phyloP scores from a whole-genome alignment of 2,329 filamentous ascomycete species.

The Aureobasidium sp. region DNA sequence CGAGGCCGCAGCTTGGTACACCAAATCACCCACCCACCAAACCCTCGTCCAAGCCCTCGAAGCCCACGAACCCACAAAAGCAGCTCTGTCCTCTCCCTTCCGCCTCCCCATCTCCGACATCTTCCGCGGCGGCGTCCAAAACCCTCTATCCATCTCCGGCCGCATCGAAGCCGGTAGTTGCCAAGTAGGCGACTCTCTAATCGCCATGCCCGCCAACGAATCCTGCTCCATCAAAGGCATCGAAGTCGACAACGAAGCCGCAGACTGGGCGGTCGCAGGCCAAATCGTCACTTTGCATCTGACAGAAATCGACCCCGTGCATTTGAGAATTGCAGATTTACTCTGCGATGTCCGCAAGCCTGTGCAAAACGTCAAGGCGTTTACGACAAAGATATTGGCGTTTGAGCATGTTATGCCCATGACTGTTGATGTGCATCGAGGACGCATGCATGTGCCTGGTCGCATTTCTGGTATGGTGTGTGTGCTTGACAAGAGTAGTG shows the following conservation, averaged over 20 bases:
- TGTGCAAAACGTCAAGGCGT: constrained; percentile 63
- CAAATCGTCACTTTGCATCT: constrained; percentile 84
- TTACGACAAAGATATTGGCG: constrained; percentile 77
- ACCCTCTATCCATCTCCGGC: constrained; percentile 77
- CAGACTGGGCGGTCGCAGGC: constrained; percentile 87
- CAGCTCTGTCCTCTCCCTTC: constrained; percentile 66
- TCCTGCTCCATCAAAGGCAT: constrained; percentile 75
- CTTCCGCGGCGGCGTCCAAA: constrained; percentile 70
- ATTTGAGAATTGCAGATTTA: constrained; percentile 74
- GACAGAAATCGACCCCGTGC: constrained; percentile 68
- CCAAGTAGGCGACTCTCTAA: constrained; percentile 73
- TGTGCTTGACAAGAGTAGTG: constrained; percentile 70
- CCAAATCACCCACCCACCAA: constrained; percentile 41
- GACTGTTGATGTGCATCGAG: constrained; percentile 81
- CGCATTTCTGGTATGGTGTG: constrained; percentile 66
- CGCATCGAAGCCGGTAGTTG: constrained; percentile 77
- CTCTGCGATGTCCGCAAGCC: constrained; percentile 63
- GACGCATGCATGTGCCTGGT: constrained; percentile 71
- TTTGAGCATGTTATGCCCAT: constrained; percentile 88
- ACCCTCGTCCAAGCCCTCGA: constrained; percentile 83
- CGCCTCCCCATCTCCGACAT: constrained; percentile 84
- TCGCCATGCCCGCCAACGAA: constrained; percentile 75
- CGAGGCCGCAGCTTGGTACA: constrained; percentile 63
- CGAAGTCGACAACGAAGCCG: constrained; percentile 63
- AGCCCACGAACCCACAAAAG: constrained; percentile 62